A percentile compares a stretch with the other conserved stretches of the same genome.
Conservation (phyloP, 1,284 basidiomycete species). For the Uromyces viciae-fabae region DNA sequence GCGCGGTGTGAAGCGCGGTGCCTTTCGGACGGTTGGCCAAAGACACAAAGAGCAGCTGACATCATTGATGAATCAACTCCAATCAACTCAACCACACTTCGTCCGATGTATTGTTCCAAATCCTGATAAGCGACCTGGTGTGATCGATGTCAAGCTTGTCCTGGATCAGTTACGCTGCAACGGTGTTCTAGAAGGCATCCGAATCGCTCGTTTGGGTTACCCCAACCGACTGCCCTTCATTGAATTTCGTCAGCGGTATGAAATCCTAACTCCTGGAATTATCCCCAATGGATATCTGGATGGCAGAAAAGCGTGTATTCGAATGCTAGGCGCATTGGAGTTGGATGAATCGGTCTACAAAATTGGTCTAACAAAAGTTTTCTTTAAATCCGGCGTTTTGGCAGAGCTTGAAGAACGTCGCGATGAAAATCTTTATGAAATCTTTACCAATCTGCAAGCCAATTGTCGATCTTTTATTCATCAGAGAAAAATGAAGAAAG, state of each 20-base stretch:
- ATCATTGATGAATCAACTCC: constrained; percentile 84
- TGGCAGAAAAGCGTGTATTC: constrained; percentile 82
- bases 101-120: constrained; percentile 98
- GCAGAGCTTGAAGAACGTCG: constrained; percentile 95
- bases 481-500: constrained; percentile 86
- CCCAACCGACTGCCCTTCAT: constrained; percentile 94
- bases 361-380: constrained; percentile 95
- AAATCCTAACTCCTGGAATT: constrained; percentile 87
- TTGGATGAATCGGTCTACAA: constrained; percentile 80
- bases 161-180: constrained; percentile 96
- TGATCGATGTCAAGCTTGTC: constrained; percentile 88
- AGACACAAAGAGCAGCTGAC: constrained; percentile 93
- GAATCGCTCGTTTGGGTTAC: constrained; percentile 94
- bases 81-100: constrained; percentile 95
- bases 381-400: constrained; percentile 97
- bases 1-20: constrained; percentile 88
- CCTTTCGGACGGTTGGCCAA: constrained; percentile 92
- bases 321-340: constrained; percentile 88
- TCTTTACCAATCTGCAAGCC: constrained; percentile 85
- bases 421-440: constrained; percentile 77
- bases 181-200: constrained; percentile 97
- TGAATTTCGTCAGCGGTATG: constrained; percentile 95
- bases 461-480: constrained; percentile 79
- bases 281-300: constrained; percentile 95
- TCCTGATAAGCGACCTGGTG: constrained; percentile 80